Evolutionary conservation across 352 stramenopile species (phyloP), one percentile per base, ranked within the genome.

Genomic region (Phytophthora foliorum): DNA sequence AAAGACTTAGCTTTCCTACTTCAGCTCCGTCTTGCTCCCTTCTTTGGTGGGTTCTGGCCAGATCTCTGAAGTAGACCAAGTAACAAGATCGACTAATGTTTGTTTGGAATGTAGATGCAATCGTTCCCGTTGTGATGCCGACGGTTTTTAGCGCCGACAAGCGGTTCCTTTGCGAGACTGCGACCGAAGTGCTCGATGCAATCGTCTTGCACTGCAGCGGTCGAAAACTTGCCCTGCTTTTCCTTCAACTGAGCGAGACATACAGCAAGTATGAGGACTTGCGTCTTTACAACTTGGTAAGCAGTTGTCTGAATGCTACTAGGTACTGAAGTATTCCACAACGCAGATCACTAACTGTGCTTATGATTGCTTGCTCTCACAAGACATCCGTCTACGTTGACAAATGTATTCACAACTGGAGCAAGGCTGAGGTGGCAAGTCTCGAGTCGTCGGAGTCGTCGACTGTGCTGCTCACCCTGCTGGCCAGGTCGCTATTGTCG

Each of bases 1-100:
- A 90, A 90, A 59, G 82, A 88, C 50, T 59, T 90, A 2, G 73
- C 82, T 11, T 90, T 90, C 63, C 53, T 90, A 27, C 67, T 90
- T 9, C 67, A 74, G 38, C 73, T 79, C 17, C 75, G 82, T 16
- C 73, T 90, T 39, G 48, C 61, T 38, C 72, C 78, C 8, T 88
- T 88, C 50, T 78, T 90, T 24, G 75, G 82, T 88, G 64, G 13
- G 67, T 45, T 24, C 6, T 9, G 17, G 31, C 58, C 14, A 6
- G n/a, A 48, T 5, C 41, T 29, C 5, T 29, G 25, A 29, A n/a
- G n/a, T 29, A 5, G n/a, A 3, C 6, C 41, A 27, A 27, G 21
- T 24, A n/a, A 16, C 25, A 14, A 19, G 46, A 10, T 29, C 58
- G 24, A 9, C 32, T 41, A n/a, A 56, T 9, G 24, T 19, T 21